Conservation (phyloP, 495 filamentous ascomycete genomes). For the Bombardia bombarda region DNA sequence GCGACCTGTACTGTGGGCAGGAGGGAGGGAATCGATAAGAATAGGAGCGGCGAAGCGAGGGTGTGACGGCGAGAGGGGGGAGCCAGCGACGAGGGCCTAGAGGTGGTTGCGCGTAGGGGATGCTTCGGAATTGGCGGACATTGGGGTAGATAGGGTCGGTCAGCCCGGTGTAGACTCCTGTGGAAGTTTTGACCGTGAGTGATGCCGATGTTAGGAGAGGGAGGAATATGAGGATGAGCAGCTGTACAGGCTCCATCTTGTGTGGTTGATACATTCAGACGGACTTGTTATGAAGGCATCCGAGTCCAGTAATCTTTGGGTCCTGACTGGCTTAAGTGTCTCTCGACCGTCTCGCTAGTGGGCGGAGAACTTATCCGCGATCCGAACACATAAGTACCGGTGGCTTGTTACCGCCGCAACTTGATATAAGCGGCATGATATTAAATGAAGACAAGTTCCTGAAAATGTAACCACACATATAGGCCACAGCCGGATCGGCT, state of each 20-base stretch:
- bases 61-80: constrained; percentile 25
- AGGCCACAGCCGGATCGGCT: too few relatives aligned
- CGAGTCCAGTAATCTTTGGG: too few relatives aligned
- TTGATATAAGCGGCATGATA: too few relatives aligned
- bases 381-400: too few relatives aligned
- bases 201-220: not conserved
- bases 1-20: constrained; percentile 28
- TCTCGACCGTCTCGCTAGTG: too few relatives aligned
- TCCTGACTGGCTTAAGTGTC: too few relatives aligned
- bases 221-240: not conserved
- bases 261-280: too few relatives aligned
- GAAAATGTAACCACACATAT: too few relatives aligned
- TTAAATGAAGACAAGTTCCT: too few relatives aligned
- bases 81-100: constrained; percentile 31
- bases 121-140: constrained; percentile 38
- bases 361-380: too few relatives aligned
- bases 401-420: too few relatives aligned
- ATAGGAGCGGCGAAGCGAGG: constrained; percentile 21
- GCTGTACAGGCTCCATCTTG: not conserved
- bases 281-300: too few relatives aligned
- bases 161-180: constrained; percentile 32
- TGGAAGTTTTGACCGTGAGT: constrained; percentile 24
- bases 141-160: constrained; percentile 27
- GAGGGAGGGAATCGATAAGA: constrained; percentile 29
- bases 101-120: constrained; percentile 38